A percentile compares a stretch with the other conserved stretches of the same genome.
Evolutionary conservation across 2,329 filamentous ascomycete species (phyloP).

Genomic region (Ophiostoma ips): DNA sequence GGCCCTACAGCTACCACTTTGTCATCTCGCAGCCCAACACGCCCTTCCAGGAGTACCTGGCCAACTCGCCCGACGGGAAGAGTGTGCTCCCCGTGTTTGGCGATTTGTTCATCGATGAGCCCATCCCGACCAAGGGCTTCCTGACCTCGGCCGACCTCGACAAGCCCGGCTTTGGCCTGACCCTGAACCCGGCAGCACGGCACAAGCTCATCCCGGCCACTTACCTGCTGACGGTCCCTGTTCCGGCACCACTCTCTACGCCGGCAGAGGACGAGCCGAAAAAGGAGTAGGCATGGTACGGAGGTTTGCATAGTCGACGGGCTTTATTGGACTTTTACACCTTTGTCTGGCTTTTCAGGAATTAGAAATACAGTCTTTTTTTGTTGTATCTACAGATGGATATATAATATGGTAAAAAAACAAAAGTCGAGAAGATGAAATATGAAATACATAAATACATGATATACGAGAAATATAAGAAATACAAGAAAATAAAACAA

Average conservation of each 20-base stretch:
- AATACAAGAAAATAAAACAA: too few species aligned
- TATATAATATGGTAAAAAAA: too few species aligned
- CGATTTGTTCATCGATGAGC: conserved; percentile 80
- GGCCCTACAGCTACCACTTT: conserved; percentile 92
- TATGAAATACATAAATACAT: too few species aligned
- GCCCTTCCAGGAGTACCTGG: conserved; percentile 91
- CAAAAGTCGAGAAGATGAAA: too few species aligned
- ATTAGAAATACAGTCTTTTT: too few species aligned
- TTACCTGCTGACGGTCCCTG: conserved; percentile 54
- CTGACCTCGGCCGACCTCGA: conserved; percentile 68
- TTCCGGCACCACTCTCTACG: conserved; percentile 22
- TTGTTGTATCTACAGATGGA: too few species aligned
- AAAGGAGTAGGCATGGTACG: not conserved
- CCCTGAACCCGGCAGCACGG: conserved; percentile 62
- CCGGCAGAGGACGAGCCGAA: not conserved
- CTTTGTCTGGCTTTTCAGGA: too few species aligned
- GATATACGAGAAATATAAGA: too few species aligned
- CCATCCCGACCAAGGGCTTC: conserved; percentile 71
- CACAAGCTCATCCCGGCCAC: conserved; percentile 62
- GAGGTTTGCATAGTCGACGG: too few species aligned
- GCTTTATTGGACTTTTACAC: too few species aligned
- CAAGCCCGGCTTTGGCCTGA: conserved; percentile 81
- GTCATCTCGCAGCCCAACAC: conserved; percentile 87
- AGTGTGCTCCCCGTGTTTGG: conserved; percentile 86
- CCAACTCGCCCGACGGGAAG: conserved; percentile 83